Evolutionary conservation across 352 stramenopile species (phyloP), one percentile per base, ranked within the genome.

Genomic region (Phytophthora podocarpi): DNA sequence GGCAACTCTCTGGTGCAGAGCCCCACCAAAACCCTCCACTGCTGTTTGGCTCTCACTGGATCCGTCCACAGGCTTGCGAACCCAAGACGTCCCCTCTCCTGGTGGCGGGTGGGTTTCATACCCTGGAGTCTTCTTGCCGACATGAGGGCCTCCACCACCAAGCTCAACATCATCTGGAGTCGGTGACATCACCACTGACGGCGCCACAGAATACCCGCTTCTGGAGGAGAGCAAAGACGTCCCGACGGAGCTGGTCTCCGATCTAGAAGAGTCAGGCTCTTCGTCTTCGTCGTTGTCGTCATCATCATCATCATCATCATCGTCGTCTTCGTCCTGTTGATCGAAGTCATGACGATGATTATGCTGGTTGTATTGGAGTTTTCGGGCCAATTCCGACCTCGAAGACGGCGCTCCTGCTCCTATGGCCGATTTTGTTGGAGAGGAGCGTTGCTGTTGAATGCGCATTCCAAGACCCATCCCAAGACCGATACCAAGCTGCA

Each of bases 391-490:
- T 13, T 66, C 43, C 1, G 50, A 63, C 13, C 30, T 60, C 20
- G 42, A 63, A 30, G 36, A 46, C 35, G n/a, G 45, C 24, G n/a
- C 59, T 43, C 24, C 63, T 40, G 39, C 42, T 16, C 12, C 54
- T 46, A 20, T 46, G 12, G 20, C 45, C 28, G 16, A 50, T 15
- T 57, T 55, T 2, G 28, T 62, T 39, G 61, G 53, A 37, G 71
- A 64, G 15, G 48, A 61, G 11, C 55, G 61, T 60, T 75, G 79
- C 23, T 80, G 75, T 21, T 90, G 74, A 21, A 82, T 73, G 2
- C 88, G 75, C 43, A 97, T 74, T 6, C 89, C 89, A 21, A 98
- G 78, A 1, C 93, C 92, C 79, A 98, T 91, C 1, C 92, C 93
- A 23, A 98, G 70, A 34, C 89, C 85, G 27, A 98, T 87, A 1